Percentiles rank a stretch among this genome's conserved stretches.
Conservation (phyloP, 805 yeast species). For the Candida namnaoensis region DNA sequence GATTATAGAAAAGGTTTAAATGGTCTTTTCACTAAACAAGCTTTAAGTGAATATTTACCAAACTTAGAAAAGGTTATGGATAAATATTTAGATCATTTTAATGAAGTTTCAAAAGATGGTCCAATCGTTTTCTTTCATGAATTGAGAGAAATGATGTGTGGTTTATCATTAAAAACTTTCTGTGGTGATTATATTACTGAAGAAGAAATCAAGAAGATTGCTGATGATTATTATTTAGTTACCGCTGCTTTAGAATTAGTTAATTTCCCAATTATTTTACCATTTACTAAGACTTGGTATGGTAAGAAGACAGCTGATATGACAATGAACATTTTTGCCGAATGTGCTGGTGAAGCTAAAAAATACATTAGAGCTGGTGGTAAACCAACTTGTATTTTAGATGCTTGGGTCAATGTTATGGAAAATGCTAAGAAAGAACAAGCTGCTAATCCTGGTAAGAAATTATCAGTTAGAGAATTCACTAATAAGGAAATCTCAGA, state of each 20-base stretch:
- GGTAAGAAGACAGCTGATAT: conserved; percentile 90
- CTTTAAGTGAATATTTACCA: conserved; percentile 79
- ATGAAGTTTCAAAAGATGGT: conserved; percentile 47
- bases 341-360: conserved; percentile 85
- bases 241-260: conserved; percentile 97
- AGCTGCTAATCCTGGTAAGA: conserved; percentile 41
- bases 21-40: conserved; percentile 79
- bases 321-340: conserved; percentile 87
- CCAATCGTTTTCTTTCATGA: conserved; percentile 81
- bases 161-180: conserved; percentile 84
- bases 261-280: conserved; percentile 93
- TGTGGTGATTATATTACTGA: conserved; percentile 94
- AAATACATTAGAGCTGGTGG: conserved; percentile 71
- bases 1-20: conserved; percentile 90
- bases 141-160: conserved; percentile 95
- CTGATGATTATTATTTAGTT: conserved; percentile 86
- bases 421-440: conserved; percentile 49
- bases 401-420: conserved; percentile 90
- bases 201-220: conserved; percentile 78
- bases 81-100: conserved; percentile 61
- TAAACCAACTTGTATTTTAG: conserved; percentile 82
- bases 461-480: conserved; percentile 69
- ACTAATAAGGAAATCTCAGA: conserved; percentile 89
- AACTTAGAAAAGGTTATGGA: conserved; percentile 81
- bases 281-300: conserved; percentile 97